Conservation (phyloP, 352 stramenopile genomes). For the Pythium guiyangense region DNA sequence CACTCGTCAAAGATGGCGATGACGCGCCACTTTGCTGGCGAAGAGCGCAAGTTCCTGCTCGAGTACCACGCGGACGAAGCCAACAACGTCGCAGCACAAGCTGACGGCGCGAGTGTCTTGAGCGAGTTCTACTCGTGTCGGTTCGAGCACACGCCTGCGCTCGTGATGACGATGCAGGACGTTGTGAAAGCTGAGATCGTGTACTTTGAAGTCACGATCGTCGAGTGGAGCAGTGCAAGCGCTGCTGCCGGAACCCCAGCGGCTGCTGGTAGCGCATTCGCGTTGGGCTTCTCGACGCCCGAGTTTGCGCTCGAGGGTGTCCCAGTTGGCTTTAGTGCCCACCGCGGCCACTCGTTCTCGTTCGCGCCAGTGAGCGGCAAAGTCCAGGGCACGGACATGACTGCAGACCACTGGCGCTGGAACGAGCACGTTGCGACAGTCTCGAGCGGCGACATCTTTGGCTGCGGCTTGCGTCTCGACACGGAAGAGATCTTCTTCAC, state of each 20-base stretch:
- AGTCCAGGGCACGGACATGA: slow-evolving; percentile 46
- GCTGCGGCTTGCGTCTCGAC: slow-evolving; percentile 74
- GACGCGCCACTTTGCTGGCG: slow-evolving; percentile 60
- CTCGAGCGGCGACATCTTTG: slow-evolving; percentile 61
- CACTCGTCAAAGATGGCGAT: slow-evolving; percentile 80
- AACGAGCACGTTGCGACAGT: slow-evolving; percentile 42
- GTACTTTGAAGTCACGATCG: slow-evolving; percentile 78
- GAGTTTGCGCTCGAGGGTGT: slow-evolving; percentile 70
- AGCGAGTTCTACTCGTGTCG: slow-evolving; percentile 61
- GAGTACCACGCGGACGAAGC: slow-evolving; percentile 54
- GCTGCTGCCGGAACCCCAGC: slow-evolving; percentile 1
- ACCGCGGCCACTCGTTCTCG: slow-evolving; percentile 48
- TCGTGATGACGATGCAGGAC: slow-evolving; percentile 68
- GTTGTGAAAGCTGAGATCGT: slow-evolving; percentile 70
- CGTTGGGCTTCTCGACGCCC: slow-evolving; percentile 58
- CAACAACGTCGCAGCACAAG: slow-evolving; percentile 8
- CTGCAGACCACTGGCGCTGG: slow-evolving; percentile 71
- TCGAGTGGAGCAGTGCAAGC: slow-evolving; percentile 42
- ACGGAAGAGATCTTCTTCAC: slow-evolving; percentile 85
- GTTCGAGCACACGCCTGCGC: slow-evolving; percentile 72
- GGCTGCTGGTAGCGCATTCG: slow-evolving; percentile 17
- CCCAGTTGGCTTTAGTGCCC: slow-evolving; percentile 41
- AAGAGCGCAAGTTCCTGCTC: slow-evolving; percentile 75
- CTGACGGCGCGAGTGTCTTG: slow-evolving; percentile 6
- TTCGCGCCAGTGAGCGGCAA: slow-evolving; percentile 70